Evolutionary conservation across 2,329 filamentous ascomycete species (phyloP).

Genomic region (Tympanopsis confertula): DNA sequence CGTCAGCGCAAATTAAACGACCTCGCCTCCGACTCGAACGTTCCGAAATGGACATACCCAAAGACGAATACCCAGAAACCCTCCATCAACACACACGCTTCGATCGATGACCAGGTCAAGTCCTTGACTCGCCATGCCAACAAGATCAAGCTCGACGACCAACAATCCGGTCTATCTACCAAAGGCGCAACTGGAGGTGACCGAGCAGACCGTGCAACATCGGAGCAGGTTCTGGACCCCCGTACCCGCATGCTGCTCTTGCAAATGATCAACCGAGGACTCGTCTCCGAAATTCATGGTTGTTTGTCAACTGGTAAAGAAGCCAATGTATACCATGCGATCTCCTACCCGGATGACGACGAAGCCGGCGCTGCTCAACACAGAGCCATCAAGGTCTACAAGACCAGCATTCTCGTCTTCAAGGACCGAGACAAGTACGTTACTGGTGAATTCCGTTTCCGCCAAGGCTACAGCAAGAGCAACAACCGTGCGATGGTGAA

Average conservation of each 20-base stretch:
- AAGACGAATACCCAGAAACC: conserved; percentile 72
- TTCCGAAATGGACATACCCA: conserved; percentile 37
- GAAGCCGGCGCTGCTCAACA: conserved; percentile 46
- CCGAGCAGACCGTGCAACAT: conserved; percentile 85
- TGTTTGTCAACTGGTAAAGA: conserved; percentile 95
- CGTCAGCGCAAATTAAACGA: conserved; percentile 57
- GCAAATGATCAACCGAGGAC: conserved; percentile 86
- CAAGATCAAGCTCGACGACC: conserved; percentile 69
- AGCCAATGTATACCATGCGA: conserved; percentile 91
- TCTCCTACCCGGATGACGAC: conserved; percentile 27
- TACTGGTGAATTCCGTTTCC: conserved; percentile 84
- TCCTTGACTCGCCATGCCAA: conserved; percentile 74
- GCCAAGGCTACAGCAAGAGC: conserved; percentile 81
- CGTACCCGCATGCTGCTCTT: conserved; percentile 89
- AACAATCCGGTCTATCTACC: conserved; percentile 40
- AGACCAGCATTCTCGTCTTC: conserved; percentile 94
- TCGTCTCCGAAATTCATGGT: conserved; percentile 85
- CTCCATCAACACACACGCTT: conserved; percentile 65
- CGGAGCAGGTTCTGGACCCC: conserved; percentile 87
- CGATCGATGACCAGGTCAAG: conserved; percentile 77
- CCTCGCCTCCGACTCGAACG: conserved; percentile 13
- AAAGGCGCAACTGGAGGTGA: conserved; percentile 34
- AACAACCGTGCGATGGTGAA: conserved; percentile 97
- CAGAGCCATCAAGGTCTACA: conserved; percentile 95
- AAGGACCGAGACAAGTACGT: conserved; percentile 97